Evolutionary conservation across 2,329 filamentous ascomycete species (phyloP).

Genomic region (Pseudogymnoascus sp.): DNA sequence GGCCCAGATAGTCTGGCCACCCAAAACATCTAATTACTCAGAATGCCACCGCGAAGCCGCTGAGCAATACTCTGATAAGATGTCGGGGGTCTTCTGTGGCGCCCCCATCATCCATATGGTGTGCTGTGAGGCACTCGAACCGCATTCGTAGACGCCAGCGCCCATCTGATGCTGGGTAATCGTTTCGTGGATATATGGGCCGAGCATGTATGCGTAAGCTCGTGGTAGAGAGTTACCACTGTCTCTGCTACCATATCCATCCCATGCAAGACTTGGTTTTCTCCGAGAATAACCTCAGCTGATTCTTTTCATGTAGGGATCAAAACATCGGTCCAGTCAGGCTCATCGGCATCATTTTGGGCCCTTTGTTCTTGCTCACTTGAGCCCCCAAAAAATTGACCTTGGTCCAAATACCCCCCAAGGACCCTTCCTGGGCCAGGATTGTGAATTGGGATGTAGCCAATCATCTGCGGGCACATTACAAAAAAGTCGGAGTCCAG

Average conservation of each 20-base stretch:
- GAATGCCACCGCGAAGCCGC: background rate
- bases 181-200: background rate
- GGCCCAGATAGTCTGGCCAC: background rate
- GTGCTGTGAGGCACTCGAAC: too few species aligned
- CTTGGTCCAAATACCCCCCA: background rate
- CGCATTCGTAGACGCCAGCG: background rate
- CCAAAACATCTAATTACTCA: too few species aligned
- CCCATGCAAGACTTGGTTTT: background rate
- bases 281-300: background rate
- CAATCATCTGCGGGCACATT: conserved; percentile 1
- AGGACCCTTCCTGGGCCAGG: conserved; percentile 3
- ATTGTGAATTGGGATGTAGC: background rate
- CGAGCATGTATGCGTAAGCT: background rate
- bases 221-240: too few species aligned
- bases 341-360: background rate
- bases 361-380: background rate
- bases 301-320: background rate
- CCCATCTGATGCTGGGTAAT: background rate
- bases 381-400: background rate
- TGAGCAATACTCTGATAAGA: background rate
- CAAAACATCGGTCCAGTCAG: conserved; percentile 3
- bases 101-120: background rate
- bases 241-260: background rate
- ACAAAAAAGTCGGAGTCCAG: conserved; percentile 4
- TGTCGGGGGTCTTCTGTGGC: background rate